Conservation (phyloP, 495 filamentous ascomycete genomes). For the Xylaria venustula region DNA sequence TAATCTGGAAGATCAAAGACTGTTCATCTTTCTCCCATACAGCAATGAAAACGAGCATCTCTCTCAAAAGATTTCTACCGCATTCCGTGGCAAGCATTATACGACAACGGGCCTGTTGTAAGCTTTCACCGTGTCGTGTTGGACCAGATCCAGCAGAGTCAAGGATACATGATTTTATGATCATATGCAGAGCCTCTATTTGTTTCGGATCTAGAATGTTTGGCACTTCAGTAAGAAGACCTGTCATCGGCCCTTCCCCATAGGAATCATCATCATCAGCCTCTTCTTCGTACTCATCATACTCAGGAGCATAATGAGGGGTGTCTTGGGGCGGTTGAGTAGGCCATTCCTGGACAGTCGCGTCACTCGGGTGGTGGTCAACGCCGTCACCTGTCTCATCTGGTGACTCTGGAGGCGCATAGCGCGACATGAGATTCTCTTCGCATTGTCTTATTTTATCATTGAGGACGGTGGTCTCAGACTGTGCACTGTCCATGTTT, state of each 20-base stretch:
- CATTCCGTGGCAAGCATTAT: slow-evolving; percentile 83
- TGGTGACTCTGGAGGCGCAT: slow-evolving; percentile 41
- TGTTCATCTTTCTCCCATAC: slow-evolving; percentile 93
- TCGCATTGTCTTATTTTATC: slow-evolving; percentile 49
- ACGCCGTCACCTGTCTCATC: slow-evolving; percentile 32
- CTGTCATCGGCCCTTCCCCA: slow-evolving; percentile 80
- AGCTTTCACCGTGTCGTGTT: slow-evolving; percentile 61
- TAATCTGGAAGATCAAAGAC: slow-evolving; percentile 90
- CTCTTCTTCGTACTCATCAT: slow-evolving; percentile 65
- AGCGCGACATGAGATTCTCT: slow-evolving; percentile 45
- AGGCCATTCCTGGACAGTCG: slow-evolving; percentile 49
- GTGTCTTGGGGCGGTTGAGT: slow-evolving; percentile 41
- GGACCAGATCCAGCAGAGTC: slow-evolving; percentile 59
- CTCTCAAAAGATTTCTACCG: slow-evolving; percentile 81
- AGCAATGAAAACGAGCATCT: slow-evolving; percentile 92
- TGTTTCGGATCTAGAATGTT: slow-evolving; percentile 88
- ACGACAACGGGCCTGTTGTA: slow-evolving; percentile 82
- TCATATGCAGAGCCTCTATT: slow-evolving; percentile 93
- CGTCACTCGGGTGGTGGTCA: slow-evolving; percentile 47
- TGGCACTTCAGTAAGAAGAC: slow-evolving; percentile 88
- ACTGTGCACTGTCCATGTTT: slow-evolving; percentile 51
- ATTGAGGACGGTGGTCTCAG: slow-evolving; percentile 49
- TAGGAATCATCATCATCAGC: slow-evolving; percentile 79
- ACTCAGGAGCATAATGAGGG: slow-evolving; percentile 40
- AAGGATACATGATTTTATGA: slow-evolving; percentile 85